A percentile compares a stretch with the other conserved stretches of the same genome.
phyloP scores from a whole-genome alignment of 345 rosid genomes.

The Firmiana major region DNA sequence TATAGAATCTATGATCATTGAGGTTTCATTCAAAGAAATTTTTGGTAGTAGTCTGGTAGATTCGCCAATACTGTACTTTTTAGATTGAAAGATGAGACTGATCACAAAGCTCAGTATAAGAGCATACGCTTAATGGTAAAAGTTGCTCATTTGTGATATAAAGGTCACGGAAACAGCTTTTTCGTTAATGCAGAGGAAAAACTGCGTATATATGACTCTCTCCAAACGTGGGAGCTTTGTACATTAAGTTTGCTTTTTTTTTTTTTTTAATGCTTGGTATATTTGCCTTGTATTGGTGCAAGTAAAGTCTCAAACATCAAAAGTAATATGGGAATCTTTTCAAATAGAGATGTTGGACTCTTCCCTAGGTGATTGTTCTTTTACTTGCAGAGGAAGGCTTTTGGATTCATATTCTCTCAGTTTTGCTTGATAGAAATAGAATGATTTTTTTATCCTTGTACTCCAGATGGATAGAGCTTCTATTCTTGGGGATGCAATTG shows the following conservation, averaged over 20 bases:
- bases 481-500: slow-evolving; percentile 93
- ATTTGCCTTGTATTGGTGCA: not conserved
- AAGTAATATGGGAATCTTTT: not conserved
- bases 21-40: not conserved
- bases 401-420: not conserved
- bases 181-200: no score
- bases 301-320: not conserved
- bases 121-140: no score
- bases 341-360: not conserved
- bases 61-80: not conserved
- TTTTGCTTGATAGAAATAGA: slow-evolving; percentile 13
- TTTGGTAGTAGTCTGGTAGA: not conserved
- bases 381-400: not conserved
- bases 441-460: not conserved
- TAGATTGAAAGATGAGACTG: not conserved
- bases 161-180: no score
- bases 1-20: not conserved
- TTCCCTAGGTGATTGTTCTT: not conserved
- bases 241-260: no score
- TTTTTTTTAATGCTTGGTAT: not conserved
- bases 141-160: no score
- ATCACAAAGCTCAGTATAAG: no score
- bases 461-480: slow-evolving; percentile 96
- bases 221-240: no score
- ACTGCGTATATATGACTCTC: no score